Percentiles rank a stretch among this genome's conserved stretches.
phyloP scores from a whole-genome alignment of 1,139 yeast species.

The Saccharomyces hybrid region DNA sequence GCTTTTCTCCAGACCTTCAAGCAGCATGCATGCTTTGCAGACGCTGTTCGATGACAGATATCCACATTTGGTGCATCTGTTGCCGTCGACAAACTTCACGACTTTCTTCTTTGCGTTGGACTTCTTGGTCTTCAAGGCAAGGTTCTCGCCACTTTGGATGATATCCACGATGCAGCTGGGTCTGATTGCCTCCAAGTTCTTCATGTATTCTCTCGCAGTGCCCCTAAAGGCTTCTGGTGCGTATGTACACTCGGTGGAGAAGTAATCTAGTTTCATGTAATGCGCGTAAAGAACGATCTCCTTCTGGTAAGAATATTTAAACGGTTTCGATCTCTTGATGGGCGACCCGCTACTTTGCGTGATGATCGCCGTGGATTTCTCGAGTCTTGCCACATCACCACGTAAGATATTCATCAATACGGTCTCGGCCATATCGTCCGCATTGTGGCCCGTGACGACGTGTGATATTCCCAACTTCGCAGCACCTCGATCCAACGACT shows the following conservation, averaged over 20 bases:
- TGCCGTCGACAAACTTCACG: conserved; percentile 44
- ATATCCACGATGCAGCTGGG: conserved; percentile 94
- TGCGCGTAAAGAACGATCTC: conserved; percentile 97
- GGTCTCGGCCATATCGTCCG: conserved; percentile 99
- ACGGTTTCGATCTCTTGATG: conserved; percentile 86
- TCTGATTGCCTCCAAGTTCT: conserved; percentile 79
- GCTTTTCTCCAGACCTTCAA: conserved; percentile 75
- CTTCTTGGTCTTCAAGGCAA: conserved; percentile 54
- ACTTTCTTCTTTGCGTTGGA: conserved; percentile 27
- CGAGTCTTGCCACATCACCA: conserved; percentile 93
- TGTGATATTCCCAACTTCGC: conserved; percentile 79
- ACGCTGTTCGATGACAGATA: conserved; percentile 79
- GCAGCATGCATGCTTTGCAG: conserved; percentile 86
- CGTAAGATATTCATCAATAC: conserved; percentile 88
- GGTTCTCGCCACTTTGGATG: conserved; percentile 87
- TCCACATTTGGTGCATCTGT: conserved; percentile 82
- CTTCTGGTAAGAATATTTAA: conserved; percentile 92
- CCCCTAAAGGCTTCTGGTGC: conserved; percentile 99
- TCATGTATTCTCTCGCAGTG: conserved; percentile 87
- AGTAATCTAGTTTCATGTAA: conserved; percentile 88
- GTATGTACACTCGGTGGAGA: conserved; percentile 94
- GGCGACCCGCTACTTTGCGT: conserved; percentile 77
- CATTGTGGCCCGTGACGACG: conserved; percentile 97
- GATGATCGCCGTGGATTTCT: conserved; percentile 79
- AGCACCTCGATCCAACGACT: conserved; percentile 94